phyloP scores from a whole-genome alignment of 139 green algal genomes.

The Coelastrella sp. region DNA sequence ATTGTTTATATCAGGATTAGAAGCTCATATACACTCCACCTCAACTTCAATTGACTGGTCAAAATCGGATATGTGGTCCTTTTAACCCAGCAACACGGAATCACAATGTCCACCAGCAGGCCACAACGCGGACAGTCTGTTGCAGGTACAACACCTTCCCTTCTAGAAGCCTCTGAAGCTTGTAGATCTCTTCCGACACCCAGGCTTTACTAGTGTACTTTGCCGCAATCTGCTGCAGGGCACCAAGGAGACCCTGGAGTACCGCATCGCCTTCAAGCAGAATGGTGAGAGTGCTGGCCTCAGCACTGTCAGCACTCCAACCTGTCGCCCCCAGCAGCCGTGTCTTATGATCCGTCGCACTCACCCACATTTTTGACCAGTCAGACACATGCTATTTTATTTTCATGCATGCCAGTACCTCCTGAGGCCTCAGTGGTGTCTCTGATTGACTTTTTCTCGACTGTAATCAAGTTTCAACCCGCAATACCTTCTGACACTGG shows the following conservation, averaged over 20 bases:
- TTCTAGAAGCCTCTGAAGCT: background rate
- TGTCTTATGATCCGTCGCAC: background rate
- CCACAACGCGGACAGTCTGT: no score
- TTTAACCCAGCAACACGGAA: no score
- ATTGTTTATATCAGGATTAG: no score
- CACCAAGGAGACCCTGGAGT: constrained; percentile 79
- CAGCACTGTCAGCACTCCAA: background rate
- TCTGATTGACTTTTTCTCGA: background rate
- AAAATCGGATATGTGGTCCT: no score
- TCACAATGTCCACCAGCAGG: no score
- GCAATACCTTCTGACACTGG: background rate
- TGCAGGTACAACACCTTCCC: background rate
- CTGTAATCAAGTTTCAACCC: background rate
- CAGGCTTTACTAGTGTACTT: background rate
- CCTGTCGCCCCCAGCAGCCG: background rate
- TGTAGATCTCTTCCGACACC: background rate
- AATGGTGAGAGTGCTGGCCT: constrained; percentile 54
- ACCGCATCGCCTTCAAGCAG: constrained; percentile 88
- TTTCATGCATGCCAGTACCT: background rate
- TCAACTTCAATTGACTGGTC: no score
- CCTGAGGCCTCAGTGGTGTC: background rate
- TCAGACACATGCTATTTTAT: background rate
- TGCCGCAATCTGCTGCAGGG: constrained; percentile 64
- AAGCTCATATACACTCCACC: no score
- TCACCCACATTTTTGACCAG: background rate